A percentile compares a stretch with the other conserved stretches of the same genome.
These are phyloP conservation scores for Yarrowia deformans DNA, from an alignment of 805 yeast genomes.

Conservation along the genomic window DNA sequence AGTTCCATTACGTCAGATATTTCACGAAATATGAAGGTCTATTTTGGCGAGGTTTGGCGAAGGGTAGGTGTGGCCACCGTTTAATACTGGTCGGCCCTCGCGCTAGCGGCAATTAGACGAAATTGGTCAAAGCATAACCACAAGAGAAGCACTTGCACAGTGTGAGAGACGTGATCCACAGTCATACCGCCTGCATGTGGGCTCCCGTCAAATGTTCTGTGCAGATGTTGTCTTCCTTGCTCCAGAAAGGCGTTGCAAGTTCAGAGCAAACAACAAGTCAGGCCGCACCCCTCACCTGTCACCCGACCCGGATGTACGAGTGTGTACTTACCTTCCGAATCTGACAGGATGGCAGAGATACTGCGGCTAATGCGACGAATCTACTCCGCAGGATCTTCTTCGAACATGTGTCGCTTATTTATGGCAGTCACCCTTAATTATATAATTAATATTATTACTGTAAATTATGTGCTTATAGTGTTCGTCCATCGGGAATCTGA, in stretches of 20 bases:
- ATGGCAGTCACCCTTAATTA: not conserved
- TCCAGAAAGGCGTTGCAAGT: not conserved
- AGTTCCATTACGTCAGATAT: constrained; percentile 17
- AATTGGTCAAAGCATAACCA: not conserved
- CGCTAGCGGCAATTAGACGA: not conserved
- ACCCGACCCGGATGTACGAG: not conserved
- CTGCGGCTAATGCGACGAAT: not conserved
- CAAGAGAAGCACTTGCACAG: not conserved
- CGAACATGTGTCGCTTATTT: constrained; percentile 1
- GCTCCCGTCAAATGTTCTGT: not conserved
- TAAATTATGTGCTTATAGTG: not conserved
- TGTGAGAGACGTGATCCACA: not conserved
- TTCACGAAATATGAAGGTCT: constrained; percentile 2
- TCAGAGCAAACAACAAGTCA: constrained; percentile 9
- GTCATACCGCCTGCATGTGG: not conserved
- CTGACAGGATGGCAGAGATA: not conserved
- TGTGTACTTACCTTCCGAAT: not conserved
- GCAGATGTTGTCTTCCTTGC: not conserved
- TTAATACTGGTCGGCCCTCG: not conserved
- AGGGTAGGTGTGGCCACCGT: constrained; percentile 1
- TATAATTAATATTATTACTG: no score
- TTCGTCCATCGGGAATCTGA: constrained; percentile 1
- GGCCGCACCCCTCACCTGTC: constrained; percentile 1
- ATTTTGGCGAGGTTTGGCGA: constrained; percentile 20
- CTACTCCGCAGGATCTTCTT: no score